phyloP scores from a whole-genome alignment of 495 filamentous ascomycete genomes.

The Articulospora tetracladia region DNA sequence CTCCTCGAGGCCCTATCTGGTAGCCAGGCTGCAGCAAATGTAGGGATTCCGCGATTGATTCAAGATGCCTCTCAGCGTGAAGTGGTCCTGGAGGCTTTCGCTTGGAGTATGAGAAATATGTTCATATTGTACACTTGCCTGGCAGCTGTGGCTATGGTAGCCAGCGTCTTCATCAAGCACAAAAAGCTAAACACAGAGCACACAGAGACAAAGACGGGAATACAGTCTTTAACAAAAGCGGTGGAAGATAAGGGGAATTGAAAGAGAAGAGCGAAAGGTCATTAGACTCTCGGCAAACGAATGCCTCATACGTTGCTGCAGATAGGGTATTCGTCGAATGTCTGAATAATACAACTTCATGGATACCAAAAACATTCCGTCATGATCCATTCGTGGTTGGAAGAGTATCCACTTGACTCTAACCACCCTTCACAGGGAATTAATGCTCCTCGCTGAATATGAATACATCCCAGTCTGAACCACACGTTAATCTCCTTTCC shows the following conservation, averaged over 20 bases:
- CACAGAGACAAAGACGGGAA: conserved; percentile 55
- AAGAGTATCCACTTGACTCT: no score
- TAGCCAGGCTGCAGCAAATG: conserved; percentile 13
- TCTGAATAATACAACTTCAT: no score
- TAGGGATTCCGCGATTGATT: conserved; percentile 1
- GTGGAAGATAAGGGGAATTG: conserved; percentile 2
- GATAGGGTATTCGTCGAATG: no score
- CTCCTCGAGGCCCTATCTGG: conserved; percentile 7
- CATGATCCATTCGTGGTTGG: no score
- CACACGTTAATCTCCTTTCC: no score
- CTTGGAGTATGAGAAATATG: conserved; percentile 43
- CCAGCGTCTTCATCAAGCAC: conserved; percentile 50
- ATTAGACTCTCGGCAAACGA: no score
- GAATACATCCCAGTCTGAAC: no score
- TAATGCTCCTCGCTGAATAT: no score
- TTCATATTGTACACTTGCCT: conserved; percentile 58
- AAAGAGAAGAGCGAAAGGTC: background rate
- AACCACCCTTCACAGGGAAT: no score
- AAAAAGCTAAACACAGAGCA: conserved; percentile 52
- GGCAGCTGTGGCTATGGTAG: conserved; percentile 43
- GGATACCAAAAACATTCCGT: no score
- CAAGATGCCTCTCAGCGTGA: conserved; percentile 32
- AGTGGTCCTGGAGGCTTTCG: conserved; percentile 41
- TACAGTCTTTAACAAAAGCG: conserved; percentile 27
- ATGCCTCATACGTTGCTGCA: no score